phyloP scores from a whole-genome alignment of 345 rosid genomes.

The Aurinia saxatilis region DNA sequence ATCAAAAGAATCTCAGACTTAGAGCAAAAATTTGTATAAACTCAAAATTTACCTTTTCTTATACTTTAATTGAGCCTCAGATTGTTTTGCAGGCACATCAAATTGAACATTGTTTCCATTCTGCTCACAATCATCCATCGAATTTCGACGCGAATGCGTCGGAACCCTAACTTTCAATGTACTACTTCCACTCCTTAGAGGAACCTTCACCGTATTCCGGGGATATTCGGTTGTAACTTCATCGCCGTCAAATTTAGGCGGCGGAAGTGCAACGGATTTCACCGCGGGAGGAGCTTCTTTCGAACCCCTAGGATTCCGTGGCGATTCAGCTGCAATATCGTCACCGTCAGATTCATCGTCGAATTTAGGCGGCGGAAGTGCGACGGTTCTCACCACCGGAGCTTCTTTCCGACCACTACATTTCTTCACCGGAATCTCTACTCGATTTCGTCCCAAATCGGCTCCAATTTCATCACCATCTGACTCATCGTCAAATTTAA shows the following conservation, averaged over 20 bases:
- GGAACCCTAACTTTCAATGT: conserved; percentile 21
- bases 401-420: not conserved
- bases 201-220: not conserved
- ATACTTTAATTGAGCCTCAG: conserved; percentile 28
- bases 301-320: not conserved
- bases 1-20: not conserved
- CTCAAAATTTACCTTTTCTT: conserved; percentile 19
- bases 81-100: conserved; percentile 13
- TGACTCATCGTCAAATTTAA: conserved; percentile 9
- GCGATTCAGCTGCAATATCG: not conserved
- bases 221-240: not conserved
- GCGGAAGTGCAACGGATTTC: not conserved
- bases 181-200: not conserved
- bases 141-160: conserved; percentile 12
- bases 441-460: not conserved
- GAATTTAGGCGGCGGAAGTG: not conserved
- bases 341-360: conserved; percentile 8
- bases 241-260: conserved; percentile 13
- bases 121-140: conserved; percentile 1
- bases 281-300: not conserved
- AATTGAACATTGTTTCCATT: conserved; percentile 3
- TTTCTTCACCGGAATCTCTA: too few relatives aligned
- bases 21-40: not conserved
- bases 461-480: not conserved
- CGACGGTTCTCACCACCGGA: not conserved